phyloP scores from a whole-genome alignment of 129 eudicot genomes.

The Tagetes erecta region DNA sequence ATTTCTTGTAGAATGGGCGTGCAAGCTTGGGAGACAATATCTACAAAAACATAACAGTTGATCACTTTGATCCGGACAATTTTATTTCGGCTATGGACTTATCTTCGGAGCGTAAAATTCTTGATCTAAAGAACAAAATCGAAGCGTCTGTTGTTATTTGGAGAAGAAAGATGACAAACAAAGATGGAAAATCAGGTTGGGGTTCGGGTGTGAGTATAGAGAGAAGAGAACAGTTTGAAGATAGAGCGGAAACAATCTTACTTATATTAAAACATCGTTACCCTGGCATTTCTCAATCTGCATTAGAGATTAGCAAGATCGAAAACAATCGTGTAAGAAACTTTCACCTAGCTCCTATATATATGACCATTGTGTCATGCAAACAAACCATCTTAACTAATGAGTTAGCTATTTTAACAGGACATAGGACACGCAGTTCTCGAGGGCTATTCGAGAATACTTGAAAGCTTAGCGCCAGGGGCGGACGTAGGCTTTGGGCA shows the following conservation, averaged over 20 bases:
- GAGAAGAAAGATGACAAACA: constrained; percentile 87
- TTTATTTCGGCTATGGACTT: constrained; percentile 68
- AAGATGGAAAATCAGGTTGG: constrained; percentile 90
- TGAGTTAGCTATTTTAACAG: constrained; percentile 30
- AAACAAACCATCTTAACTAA: background rate
- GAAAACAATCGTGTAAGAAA: constrained; percentile 73
- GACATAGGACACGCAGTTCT: constrained; percentile 88
- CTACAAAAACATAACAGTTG: constrained; percentile 81
- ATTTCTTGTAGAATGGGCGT: constrained; percentile 71
- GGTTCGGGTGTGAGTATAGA: constrained; percentile 81
- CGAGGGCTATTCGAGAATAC: constrained; percentile 93
- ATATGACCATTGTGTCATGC: too few species aligned
- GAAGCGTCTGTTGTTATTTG: constrained; percentile 97
- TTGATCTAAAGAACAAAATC: constrained; percentile 81
- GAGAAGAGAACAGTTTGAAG: constrained; percentile 90
- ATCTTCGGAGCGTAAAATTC: constrained; percentile 81
- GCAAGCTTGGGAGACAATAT: constrained; percentile 83
- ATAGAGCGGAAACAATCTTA: constrained; percentile 86
- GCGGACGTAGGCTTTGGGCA: too few species aligned
- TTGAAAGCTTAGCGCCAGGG: constrained; percentile 72
- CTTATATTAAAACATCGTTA: constrained; percentile 75
- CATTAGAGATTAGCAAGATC: constrained; percentile 83
- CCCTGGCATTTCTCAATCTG: constrained; percentile 89
- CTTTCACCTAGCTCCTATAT: background rate
- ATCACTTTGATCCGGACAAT: constrained; percentile 71